Evolutionary conservation across 768 basidiomycete genomes (phyloP).

Genomic region (Lyophyllum shimeji): DNA sequence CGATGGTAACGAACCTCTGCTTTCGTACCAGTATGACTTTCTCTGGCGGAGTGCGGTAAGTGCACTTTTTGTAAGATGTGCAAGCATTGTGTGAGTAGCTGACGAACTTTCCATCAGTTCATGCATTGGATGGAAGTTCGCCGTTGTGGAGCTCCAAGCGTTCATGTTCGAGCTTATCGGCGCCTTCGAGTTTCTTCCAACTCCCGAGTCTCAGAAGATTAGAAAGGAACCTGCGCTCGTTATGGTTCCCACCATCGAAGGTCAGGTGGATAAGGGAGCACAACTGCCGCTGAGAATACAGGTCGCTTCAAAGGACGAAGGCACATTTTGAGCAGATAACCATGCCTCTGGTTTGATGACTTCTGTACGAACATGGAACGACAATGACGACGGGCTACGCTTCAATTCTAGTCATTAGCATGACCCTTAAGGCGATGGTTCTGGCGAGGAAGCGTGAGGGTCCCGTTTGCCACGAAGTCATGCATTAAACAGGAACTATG

Average conservation of each 20-base stretch:
- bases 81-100: background rate
- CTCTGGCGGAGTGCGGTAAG: slow-evolving; percentile 31
- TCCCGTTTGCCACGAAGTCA: background rate
- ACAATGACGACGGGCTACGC: background rate
- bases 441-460: background rate
- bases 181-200: slow-evolving; percentile 51
- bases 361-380: background rate
- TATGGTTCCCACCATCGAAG: slow-evolving; percentile 43
- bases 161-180: slow-evolving; percentile 57
- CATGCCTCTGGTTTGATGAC: background rate
- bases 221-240: slow-evolving; percentile 39
- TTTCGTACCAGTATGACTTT: slow-evolving; percentile 25
- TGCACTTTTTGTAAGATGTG: background rate
- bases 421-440: background rate
- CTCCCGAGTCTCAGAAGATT: slow-evolving; percentile 32
- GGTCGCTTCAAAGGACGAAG: slow-evolving; percentile 28
- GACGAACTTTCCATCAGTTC: slow-evolving; percentile 17
- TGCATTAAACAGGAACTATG: background rate
- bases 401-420: background rate
- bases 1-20: background rate
- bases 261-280: slow-evolving; percentile 38
- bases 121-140: slow-evolving; percentile 40
- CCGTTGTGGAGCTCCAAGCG: slow-evolving; percentile 52
- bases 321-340: background rate
- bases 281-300: slow-evolving; percentile 40